Conservation (phyloP, 352 stramenopile genomes). For the Globisporangium abappressorium region DNA sequence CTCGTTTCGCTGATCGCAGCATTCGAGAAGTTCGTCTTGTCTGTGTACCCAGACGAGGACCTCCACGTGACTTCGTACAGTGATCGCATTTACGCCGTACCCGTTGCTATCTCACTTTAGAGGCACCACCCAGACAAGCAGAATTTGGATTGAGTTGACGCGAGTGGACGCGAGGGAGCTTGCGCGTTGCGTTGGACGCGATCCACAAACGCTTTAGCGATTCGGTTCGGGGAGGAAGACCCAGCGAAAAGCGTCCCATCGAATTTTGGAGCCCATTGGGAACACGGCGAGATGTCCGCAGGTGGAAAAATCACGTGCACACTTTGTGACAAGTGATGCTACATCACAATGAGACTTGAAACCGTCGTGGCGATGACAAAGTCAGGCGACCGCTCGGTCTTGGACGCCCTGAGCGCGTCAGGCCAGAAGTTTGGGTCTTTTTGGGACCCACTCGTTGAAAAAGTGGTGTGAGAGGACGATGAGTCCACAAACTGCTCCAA, state of each 20-base stretch:
- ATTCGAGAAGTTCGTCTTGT: neutral
- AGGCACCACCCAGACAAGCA: neutral
- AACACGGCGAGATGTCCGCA: neutral
- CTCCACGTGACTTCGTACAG: too few relatives aligned
- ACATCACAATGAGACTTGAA: neutral
- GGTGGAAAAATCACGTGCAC: neutral
- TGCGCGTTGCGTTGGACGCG: neutral
- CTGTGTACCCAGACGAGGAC: too few relatives aligned
- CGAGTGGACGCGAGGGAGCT: neutral
- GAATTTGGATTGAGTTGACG: neutral
- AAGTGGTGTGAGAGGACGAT: neutral
- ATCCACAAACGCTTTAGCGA: neutral
- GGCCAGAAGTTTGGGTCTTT: neutral
- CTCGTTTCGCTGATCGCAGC: too few relatives aligned
- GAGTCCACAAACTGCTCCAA: neutral
- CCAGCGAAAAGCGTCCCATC: neutral
- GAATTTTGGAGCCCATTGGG: conserved; percentile 3
- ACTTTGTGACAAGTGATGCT: neutral
- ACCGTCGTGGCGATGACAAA: neutral
- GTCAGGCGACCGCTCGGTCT: neutral
- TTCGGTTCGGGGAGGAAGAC: neutral
- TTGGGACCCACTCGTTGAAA: neutral
- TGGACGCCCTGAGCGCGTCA: neutral
- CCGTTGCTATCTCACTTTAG: neutral
- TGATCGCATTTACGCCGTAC: neutral